Evolutionary conservation across 331 rosid genomes (phyloP).

Genomic region (Telfairia occidentalis): DNA sequence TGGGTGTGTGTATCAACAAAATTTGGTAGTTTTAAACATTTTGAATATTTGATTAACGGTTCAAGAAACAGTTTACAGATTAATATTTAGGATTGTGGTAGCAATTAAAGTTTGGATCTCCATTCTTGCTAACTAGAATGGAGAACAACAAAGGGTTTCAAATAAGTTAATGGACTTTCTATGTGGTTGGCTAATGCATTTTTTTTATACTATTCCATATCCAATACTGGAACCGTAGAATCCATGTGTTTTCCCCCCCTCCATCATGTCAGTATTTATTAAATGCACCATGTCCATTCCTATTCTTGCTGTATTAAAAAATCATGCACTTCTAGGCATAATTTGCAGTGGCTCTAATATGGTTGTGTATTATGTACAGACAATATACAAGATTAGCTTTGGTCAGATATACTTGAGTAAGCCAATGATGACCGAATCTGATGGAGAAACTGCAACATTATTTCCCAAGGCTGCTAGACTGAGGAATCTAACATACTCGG

Average conservation of each 20-base stretch:
- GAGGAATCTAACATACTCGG: slow-evolving; percentile 88
- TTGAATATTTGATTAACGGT: not conserved
- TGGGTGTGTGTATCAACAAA: not conserved
- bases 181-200: not conserved
- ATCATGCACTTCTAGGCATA: not conserved
- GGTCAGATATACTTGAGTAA: slow-evolving; percentile 97
- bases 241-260: not conserved
- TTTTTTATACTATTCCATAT: not conserved
- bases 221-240: not conserved
- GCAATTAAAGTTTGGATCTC: not conserved
- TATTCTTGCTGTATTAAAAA: not conserved
- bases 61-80: not conserved
- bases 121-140: not conserved
- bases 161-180: not conserved
- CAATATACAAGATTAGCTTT: slow-evolving; percentile 67
- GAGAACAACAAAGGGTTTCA: not conserved
- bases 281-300: not conserved
- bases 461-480: slow-evolving; percentile 97
- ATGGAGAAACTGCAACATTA: slow-evolving; percentile 91
- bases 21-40: not conserved
- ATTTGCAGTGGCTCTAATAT: slow-evolving; percentile 11
- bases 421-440: slow-evolving; percentile 98
- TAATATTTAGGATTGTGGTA: not conserved
- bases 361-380: slow-evolving; percentile 35
- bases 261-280: not conserved